Evolutionary conservation across 768 basidiomycete genomes (phyloP).

Genomic region (Kwoniella dendrophila): DNA sequence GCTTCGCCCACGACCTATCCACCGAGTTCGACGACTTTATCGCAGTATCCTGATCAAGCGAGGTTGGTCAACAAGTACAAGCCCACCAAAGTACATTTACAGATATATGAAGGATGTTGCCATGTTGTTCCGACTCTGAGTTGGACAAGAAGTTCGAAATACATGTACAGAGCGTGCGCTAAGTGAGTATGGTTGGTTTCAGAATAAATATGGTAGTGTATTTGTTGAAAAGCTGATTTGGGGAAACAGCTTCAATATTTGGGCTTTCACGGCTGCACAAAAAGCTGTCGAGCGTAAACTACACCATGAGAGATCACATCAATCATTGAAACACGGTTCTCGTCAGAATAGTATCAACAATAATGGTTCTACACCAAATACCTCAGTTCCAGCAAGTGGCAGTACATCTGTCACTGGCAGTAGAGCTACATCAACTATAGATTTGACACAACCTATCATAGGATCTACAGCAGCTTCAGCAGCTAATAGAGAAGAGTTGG

Average conservation of each 20-base stretch:
- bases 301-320: slow-evolving; percentile 16
- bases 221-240: background rate
- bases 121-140: slow-evolving; percentile 50
- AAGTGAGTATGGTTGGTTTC: slow-evolving; percentile 35
- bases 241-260: slow-evolving; percentile 49
- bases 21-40: slow-evolving; percentile 31
- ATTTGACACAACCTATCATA: slow-evolving; percentile 48
- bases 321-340: slow-evolving; percentile 5
- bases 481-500: slow-evolving; percentile 40
- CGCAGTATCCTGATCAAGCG: slow-evolving; percentile 47
- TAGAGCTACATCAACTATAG: slow-evolving; percentile 28
- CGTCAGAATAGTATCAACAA: slow-evolving; percentile 5
- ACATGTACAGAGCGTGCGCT: slow-evolving; percentile 50
- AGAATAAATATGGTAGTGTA: background rate
- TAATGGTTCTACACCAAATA: slow-evolving; percentile 8
- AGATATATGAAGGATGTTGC: slow-evolving; percentile 52
- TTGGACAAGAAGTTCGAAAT: slow-evolving; percentile 45
- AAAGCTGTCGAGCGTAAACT: slow-evolving; percentile 40
- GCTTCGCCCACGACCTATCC: slow-evolving; percentile 45
- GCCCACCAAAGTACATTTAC: slow-evolving; percentile 53
- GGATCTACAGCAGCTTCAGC: slow-evolving; percentile 26
- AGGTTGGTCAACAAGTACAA: slow-evolving; percentile 43
- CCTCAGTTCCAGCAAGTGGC: background rate
- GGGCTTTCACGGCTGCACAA: slow-evolving; percentile 46
- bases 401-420: slow-evolving; percentile 8